These are phyloP conservation scores for Sclerotinia glacialis DNA, from an alignment of 2,329 filamentous ascomycete genomes.

Conservation along the genomic window DNA sequence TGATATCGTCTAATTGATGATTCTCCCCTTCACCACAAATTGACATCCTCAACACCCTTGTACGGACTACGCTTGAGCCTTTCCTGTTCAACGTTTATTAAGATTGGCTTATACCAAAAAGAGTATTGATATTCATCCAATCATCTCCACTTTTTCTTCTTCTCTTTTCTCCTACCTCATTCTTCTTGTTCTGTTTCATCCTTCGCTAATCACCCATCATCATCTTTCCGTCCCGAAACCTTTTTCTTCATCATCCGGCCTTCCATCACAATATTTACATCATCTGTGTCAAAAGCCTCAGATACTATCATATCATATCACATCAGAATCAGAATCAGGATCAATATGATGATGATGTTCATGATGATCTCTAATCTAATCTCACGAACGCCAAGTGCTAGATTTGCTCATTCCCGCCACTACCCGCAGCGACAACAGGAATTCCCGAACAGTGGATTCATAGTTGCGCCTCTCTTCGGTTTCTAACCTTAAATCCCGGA, in stretches of 20 bases:
- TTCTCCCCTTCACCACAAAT: constrained; percentile 2
- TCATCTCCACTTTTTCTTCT: not conserved
- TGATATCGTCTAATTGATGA: not conserved
- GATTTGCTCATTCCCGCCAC: not conserved
- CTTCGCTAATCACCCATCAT: not conserved
- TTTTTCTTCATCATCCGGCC: not conserved
- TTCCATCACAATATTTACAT: not conserved
- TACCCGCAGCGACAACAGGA: not conserved
- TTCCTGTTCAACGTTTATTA: not conserved
- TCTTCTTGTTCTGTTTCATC: constrained; percentile 11
- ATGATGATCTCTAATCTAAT: constrained; percentile 5
- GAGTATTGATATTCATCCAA: not conserved
- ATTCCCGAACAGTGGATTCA: not conserved
- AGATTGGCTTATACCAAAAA: not conserved
- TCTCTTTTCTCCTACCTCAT: not conserved
- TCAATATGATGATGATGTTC: constrained; percentile 7
- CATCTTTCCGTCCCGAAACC: constrained; percentile 8
- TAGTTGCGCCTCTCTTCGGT: not conserved
- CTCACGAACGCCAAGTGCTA: not conserved
- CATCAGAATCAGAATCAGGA: not conserved
- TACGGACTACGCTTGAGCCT: not conserved
- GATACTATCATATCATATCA: constrained; percentile 10
- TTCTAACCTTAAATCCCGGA: not conserved
- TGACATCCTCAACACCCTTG: no score
- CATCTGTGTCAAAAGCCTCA: constrained; percentile 2